Percentiles rank a stretch among this genome's conserved stretches.
Evolutionary conservation across 2,329 filamentous ascomycete species (phyloP).

Genomic region (Sporothrix protearum): DNA sequence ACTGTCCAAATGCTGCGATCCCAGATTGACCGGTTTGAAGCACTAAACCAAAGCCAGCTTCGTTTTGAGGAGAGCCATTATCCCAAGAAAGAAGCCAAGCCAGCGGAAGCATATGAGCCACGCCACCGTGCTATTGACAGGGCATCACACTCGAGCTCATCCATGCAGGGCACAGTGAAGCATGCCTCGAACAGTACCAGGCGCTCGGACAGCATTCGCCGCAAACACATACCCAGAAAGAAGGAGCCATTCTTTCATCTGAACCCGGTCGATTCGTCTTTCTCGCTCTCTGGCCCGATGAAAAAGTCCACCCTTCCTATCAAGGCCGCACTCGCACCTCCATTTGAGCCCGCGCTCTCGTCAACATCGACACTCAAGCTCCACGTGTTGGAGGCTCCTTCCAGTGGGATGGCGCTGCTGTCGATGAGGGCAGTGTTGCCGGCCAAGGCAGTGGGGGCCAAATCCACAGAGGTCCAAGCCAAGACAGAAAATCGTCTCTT

Average conservation of each 20-base stretch:
- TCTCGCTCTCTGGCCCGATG: constrained; percentile 30
- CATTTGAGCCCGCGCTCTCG: constrained; percentile 42
- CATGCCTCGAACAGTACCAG: constrained; percentile 20
- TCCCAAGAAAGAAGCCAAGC: constrained; percentile 33
- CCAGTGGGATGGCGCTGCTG: constrained; percentile 20
- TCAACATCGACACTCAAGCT: not conserved
- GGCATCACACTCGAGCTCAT: not conserved
- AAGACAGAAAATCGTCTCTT: constrained; percentile 21
- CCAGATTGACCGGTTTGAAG: constrained; percentile 45
- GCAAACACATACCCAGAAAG: constrained; percentile 26
- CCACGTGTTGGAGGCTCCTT: not conserved
- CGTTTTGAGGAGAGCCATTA: constrained; percentile 46
- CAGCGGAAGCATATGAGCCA: constrained; percentile 30
- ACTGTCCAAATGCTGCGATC: constrained; percentile 43
- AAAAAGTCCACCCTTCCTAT: constrained; percentile 43
- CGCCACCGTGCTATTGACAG: not conserved
- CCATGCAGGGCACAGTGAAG: constrained; percentile 16
- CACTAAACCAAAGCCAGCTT: constrained; percentile 44
- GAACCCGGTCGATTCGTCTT: constrained; percentile 34
- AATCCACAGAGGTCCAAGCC: not conserved
- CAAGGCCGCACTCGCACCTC: constrained; percentile 47
- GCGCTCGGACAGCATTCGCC: constrained; percentile 26
- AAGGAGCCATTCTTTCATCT: constrained; percentile 29
- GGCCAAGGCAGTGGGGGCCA: not conserved
- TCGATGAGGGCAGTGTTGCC: not conserved